phyloP scores from a whole-genome alignment of 768 basidiomycete species.

The Termitomyces sp. region DNA sequence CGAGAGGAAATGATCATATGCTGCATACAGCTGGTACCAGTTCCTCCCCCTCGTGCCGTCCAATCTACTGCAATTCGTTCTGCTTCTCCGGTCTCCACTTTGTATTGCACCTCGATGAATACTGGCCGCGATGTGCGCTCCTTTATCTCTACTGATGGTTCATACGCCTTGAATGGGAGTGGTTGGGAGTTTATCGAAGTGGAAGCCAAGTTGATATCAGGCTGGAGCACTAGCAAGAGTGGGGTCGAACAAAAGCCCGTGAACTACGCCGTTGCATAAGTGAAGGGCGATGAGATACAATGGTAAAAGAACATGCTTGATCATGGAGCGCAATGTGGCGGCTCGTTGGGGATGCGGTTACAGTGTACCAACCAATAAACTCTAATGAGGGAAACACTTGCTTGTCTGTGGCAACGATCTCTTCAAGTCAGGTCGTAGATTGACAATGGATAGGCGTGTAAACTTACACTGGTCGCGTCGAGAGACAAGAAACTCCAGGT shows the following conservation, averaged over 20 bases:
- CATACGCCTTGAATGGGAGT: slow-evolving; percentile 91
- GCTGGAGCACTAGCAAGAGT: slow-evolving; percentile 64
- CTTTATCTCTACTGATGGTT: slow-evolving; percentile 81
- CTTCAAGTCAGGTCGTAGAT: slow-evolving; percentile 1
- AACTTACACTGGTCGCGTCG: slow-evolving; percentile 80
- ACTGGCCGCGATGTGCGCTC: slow-evolving; percentile 72
- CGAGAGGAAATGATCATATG: neutral
- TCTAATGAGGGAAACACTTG: slow-evolving; percentile 98
- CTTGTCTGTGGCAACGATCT: slow-evolving; percentile 57
- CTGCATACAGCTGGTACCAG: slow-evolving; percentile 70
- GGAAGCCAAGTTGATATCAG: slow-evolving; percentile 10
- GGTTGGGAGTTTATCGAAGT: slow-evolving; percentile 51
- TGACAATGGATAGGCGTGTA: neutral
- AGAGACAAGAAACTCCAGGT: slow-evolving; percentile 76
- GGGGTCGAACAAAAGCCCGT: slow-evolving; percentile 83
- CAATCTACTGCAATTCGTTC: slow-evolving; percentile 98
- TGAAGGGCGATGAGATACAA: neutral
- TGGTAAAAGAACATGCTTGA: slow-evolving; percentile 45
- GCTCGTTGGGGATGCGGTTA: slow-evolving; percentile 67
- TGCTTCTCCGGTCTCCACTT: slow-evolving; percentile 95
- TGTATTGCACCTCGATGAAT: slow-evolving; percentile 82
- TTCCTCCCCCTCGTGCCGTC: slow-evolving; percentile 81
- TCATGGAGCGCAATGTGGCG: slow-evolving; percentile 80
- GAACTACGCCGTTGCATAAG: slow-evolving; percentile 46
- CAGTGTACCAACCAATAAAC: slow-evolving; percentile 97